These are phyloP conservation scores for Claviceps humidiphila DNA, from an alignment of 2,329 filamentous ascomycete genomes.

Conservation along the genomic window DNA sequence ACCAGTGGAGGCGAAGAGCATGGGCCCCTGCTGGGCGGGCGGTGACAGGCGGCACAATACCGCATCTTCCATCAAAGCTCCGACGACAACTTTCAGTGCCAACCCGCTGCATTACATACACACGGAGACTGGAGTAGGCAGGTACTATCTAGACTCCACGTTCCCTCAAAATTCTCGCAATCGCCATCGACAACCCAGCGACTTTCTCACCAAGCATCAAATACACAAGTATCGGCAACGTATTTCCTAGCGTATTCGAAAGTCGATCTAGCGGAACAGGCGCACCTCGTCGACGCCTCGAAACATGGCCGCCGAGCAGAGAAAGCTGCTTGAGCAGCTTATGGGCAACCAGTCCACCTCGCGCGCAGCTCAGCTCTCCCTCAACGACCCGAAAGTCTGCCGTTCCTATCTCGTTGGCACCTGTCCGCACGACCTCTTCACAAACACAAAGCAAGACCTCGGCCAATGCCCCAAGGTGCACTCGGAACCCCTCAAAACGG, in stretches of 20 bases:
- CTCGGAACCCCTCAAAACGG: conserved; percentile 72
- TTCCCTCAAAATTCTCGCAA: not conserved
- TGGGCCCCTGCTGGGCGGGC: conserved; percentile 9
- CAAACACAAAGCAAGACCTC: conserved; percentile 95
- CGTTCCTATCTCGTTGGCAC: conserved; percentile 87
- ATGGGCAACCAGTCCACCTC: conserved; percentile 66
- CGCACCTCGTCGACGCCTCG: not conserved
- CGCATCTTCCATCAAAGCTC: not conserved
- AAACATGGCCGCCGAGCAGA: conserved; percentile 86
- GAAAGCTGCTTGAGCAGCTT: conserved; percentile 96
- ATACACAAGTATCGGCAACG: too few species aligned
- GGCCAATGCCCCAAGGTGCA: conserved; percentile 82
- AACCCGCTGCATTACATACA: not conserved
- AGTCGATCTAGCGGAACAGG: not conserved
- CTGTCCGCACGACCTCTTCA: conserved; percentile 97
- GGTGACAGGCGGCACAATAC: conserved; percentile 9
- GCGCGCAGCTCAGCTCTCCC: conserved; percentile 67
- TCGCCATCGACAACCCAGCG: not conserved
- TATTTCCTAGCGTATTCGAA: too few species aligned
- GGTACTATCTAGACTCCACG: not conserved
- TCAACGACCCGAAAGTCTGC: conserved; percentile 89
- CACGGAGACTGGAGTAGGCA: too few species aligned
- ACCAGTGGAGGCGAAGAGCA: not conserved
- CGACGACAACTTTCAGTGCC: not conserved
- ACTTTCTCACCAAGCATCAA: not conserved